Base-by-base conservation (phyloP, 2,329 filamentous ascomycete species). In the Phoma sp. region DNA sequence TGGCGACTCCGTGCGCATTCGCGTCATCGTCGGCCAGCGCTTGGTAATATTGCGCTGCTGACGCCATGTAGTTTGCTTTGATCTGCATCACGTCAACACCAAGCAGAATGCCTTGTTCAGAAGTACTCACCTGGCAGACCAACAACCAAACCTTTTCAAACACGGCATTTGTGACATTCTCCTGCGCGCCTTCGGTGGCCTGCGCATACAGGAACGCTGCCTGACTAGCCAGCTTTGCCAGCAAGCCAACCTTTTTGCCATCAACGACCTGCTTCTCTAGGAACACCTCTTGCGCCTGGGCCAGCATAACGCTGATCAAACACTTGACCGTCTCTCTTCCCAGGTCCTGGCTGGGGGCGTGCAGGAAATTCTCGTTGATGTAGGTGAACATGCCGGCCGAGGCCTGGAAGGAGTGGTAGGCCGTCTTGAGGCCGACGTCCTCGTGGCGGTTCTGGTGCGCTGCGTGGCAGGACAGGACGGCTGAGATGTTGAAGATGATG, bases 311-410 rank as follows among this genome's bases (percentile, higher is more conserved):
- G 46, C 88, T 85, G 72, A 99, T 98, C 62, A 99, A 78, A 0
- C 92, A 92, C 79, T 97, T 97, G 69, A 99, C 92, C 0, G 95
- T 99, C 45, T 99, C 94, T 57, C 95, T 83, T 74, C 93, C 98
- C 43, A 99, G 79, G 71, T 99, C 95, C n/a, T 91, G 93, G 8
- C 93, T 97, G 0, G 96, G 95, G 1, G 95, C 95, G 70, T 99
- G 95, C 32, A 99, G 81, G 74, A 99, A 99, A 79, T 99, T 99
- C 78, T 99, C 95, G 77, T 99, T 99, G 80, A 99, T 99, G 71
- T 99, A 99, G 48, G 94, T 98, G 76, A 98, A 99, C 95, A 99
- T 99, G 79, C 95, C 95, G 9, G 95, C 95, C 7, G 94, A 93
- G 36, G 95, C 95, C 76, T 99, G 95, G 79, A 98, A 98, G 19